Base-by-base conservation (phyloP, 2,329 filamentous ascomycete genomes). In the Aspergillus japonicus region DNA sequence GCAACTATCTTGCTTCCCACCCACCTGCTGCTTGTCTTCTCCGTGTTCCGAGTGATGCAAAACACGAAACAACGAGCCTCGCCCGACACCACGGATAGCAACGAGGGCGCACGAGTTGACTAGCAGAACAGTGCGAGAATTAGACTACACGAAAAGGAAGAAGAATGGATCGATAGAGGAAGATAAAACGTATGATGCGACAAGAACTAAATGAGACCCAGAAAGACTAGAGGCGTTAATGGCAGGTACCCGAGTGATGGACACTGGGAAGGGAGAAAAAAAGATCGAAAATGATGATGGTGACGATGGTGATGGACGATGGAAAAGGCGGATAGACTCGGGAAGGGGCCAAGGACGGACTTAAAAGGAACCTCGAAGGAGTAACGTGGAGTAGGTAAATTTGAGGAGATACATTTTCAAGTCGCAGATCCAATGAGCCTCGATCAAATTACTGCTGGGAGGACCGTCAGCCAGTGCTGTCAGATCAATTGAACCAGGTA, bases 241-340 rank as follows among this genome's bases (percentile, higher is more conserved):
- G 29, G 47, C 50, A 58, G 50, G 56, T 47, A 58, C 50, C 49
- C 19, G 56, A 35, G n/a, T 35, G 56, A 58, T 52, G 29, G 49
- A 35, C 35, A 39, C 26, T 21, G 50, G 29, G 44, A 50, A 50
- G 39, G 44, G 50, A 50, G 49, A 48, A 47, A 42, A 50, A 50
- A 29, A 35, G 23, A 44, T 42, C 29, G 12, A 12, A 16, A 16
- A 35, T 12, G 12, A 35, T 16, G 12, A 35, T 16, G 19, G 7
- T 29, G 12, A 31, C 10, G n/a, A n/a, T 49, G 33, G 7, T 21
- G 29, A 23, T 23, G 49, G 39, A 29, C 4, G 39, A 44, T 44
- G 39, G 39, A 19, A 44, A 47, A 29, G 35, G 29, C 35, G 49
- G 49, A 47, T 44, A 52, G 39, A 24, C 10, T 47, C 50, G 56